Evolutionary conservation across 768 basidiomycete species (phyloP).

Genomic region (Lactifluus subvellereus): DNA sequence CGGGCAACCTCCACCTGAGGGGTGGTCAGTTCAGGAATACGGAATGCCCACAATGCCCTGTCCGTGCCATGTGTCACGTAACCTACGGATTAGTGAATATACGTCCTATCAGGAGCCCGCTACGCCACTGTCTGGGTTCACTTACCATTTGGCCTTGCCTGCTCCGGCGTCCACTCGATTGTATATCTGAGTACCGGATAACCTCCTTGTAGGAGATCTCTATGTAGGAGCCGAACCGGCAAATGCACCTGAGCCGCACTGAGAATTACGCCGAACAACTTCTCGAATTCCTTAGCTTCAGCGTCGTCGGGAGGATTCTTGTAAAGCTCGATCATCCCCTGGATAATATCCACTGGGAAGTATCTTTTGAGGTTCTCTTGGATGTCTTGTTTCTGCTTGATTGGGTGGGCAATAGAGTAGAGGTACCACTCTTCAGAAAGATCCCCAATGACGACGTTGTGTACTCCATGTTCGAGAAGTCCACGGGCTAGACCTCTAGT

Average conservation of each 20-base stretch:
- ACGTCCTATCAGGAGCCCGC: no score
- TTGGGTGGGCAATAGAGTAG: conserved; percentile 64
- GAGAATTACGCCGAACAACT: conserved; percentile 53
- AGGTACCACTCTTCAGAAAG: conserved; percentile 73
- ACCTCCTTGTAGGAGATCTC: conserved; percentile 48
- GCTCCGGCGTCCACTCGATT: conserved; percentile 65
- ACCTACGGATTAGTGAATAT: conserved; percentile 34
- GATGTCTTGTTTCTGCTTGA: conserved; percentile 45
- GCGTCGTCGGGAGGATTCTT: conserved; percentile 37
- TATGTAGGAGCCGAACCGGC: conserved; percentile 54
- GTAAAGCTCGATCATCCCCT: conserved; percentile 43
- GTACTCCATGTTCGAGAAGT: conserved; percentile 52
- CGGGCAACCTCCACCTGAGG: conserved; percentile 46
- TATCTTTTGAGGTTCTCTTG: conserved; percentile 55
- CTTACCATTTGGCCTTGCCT: conserved; percentile 49
- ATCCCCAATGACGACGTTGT: conserved; percentile 60
- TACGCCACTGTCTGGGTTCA: neutral
- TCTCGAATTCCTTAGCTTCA: conserved; percentile 38
- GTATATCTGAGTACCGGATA: conserved; percentile 66
- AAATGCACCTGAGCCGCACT: conserved; percentile 62
- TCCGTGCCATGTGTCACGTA: conserved; percentile 71
- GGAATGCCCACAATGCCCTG: conserved; percentile 54
- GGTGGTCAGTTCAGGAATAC: conserved; percentile 42
- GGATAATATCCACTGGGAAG: conserved; percentile 46
- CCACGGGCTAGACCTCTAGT: conserved; percentile 51